Percentiles rank a stretch among this genome's conserved stretches.
Conservation (phyloP, 805 yeast genomes). For the Kodamaea restingae region DNA sequence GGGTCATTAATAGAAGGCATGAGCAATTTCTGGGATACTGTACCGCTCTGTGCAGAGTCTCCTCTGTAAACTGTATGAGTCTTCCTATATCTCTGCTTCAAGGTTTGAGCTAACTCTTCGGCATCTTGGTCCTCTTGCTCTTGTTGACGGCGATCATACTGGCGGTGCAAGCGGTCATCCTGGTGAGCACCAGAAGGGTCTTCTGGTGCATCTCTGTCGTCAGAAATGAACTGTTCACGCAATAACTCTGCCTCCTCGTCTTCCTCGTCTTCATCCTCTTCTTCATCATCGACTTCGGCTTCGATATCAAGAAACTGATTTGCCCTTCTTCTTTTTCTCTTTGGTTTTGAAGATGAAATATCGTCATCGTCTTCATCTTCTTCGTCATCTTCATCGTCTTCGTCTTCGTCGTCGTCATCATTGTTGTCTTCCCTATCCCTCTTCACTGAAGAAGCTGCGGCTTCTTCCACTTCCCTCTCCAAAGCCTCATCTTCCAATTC, state of each 20-base stretch:
- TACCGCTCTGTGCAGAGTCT: conserved; percentile 56
- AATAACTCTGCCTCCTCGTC: conserved; percentile 87
- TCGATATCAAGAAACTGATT: conserved; percentile 96
- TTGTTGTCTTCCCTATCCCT: conserved; percentile 14
- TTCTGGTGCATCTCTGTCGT: conserved; percentile 48
- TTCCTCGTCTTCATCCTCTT: conserved; percentile 81
- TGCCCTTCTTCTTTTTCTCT: conserved; percentile 46
- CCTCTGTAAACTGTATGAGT: conserved; percentile 81
- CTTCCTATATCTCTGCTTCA: conserved; percentile 89
- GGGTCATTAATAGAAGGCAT: conserved; percentile 97
- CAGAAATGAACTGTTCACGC: conserved; percentile 77
- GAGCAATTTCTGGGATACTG: conserved; percentile 86
- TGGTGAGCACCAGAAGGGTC: conserved; percentile 9
- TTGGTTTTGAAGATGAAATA: conserved; percentile 45
- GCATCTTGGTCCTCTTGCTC: conserved; percentile 92
- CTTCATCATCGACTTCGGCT: conserved; percentile 98
- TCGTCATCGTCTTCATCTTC: conserved; percentile 50
- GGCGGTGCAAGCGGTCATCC: conserved; percentile 84
- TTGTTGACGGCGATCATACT: conserved; percentile 82
- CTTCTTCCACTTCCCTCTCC: conserved; percentile 12
- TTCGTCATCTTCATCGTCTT: conserved; percentile 47
- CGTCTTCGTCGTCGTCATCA: conserved; percentile 39
- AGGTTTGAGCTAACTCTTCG: conserved; percentile 85
- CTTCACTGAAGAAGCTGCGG: conserved; percentile 3
- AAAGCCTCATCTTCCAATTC: conserved; percentile 13